Conservation (phyloP, 768 basidiomycete species). For the Dioszegia crocea region DNA sequence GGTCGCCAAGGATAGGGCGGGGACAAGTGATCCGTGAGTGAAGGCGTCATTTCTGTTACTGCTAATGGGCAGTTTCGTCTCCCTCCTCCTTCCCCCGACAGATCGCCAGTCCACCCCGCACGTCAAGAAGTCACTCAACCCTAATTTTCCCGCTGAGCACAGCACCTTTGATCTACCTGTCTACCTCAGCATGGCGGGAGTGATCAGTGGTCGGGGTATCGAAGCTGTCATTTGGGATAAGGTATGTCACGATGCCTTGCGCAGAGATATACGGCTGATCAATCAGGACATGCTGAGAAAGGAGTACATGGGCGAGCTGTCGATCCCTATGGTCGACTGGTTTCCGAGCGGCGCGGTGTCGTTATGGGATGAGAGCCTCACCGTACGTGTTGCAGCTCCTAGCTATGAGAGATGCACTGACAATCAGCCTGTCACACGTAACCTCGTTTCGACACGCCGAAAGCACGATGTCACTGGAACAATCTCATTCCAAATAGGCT, state of each 20-base stretch:
- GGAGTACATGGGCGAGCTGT: constrained; percentile 88
- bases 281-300: constrained; percentile 65
- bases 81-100: constrained; percentile 68
- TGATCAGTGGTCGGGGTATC: constrained; percentile 51
- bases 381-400: constrained; percentile 53
- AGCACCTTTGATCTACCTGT: constrained; percentile 88
- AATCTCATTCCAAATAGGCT: constrained; percentile 63
- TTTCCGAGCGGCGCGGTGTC: constrained; percentile 58
- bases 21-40: constrained; percentile 49
- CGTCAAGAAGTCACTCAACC: constrained; percentile 66
- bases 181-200: constrained; percentile 63
- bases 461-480: constrained; percentile 57
- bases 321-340: constrained; percentile 76
- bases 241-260: constrained; percentile 46
- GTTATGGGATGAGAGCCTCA: constrained; percentile 60
- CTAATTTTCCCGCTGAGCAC: constrained; percentile 62
- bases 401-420: background rate
- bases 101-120: constrained; percentile 68
- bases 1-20: constrained; percentile 45
- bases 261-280: background rate
- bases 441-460: constrained; percentile 55
- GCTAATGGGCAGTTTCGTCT: constrained; percentile 31
- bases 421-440: constrained; percentile 54
- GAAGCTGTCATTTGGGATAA: constrained; percentile 93
- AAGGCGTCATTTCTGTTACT: background rate